Evolutionary conservation across 192 early-diverging fungal species (phyloP), one percentile per base, ranked within the genome.

Genomic region (Spizellomyces sp.): DNA sequence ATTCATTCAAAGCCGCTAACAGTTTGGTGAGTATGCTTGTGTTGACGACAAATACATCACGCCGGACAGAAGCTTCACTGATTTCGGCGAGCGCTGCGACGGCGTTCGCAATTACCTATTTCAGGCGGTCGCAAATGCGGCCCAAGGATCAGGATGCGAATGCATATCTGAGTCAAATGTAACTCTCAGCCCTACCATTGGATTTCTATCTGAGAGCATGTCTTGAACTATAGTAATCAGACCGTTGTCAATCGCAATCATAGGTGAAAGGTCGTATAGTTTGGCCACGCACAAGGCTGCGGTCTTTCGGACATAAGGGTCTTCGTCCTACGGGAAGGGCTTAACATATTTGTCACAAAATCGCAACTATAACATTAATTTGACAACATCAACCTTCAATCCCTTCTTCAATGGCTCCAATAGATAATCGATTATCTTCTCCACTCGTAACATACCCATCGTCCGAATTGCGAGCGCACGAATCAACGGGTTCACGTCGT

Each of bases 281-380:
- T 99, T 99, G 55, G 94, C 94, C 14, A 99, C 96, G 77, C 94
- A 96, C 56, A 99, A 78, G 6, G 94, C 93, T 9, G 95, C 96
- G 5, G 97, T 99, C 78, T 99, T 99, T 67, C 95, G 87, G 60
- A 99, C 97, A 77, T 99, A 99, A 2, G 97, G 95, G 70, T 95
- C 94, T 22, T 92, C 89, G 83, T 99, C 96, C 86, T 89, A 36
- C n/a, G 9, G 45, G 0, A 7, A 6, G 45, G 41, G 19, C 7
- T 9, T 15, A 42, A 43, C 59, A 65, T 17, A 6, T 0, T 62
- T 10, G 44, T 63, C 15, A 5, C 45, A 19, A 7, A 68, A 41
- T 15, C 27, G 12, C 9, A 52, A 9, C 21, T 2, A 48, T 48
- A 22, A 45, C 62, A 58, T 15, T 15, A 36, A 36, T 36, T 36